A percentile compares a stretch with the other conserved stretches of the same genome.
These are phyloP conservation scores for barrel medic (Medicago truncatula) DNA, from an alignment of 306 rosid species.

Conservation along the genomic window DNA sequence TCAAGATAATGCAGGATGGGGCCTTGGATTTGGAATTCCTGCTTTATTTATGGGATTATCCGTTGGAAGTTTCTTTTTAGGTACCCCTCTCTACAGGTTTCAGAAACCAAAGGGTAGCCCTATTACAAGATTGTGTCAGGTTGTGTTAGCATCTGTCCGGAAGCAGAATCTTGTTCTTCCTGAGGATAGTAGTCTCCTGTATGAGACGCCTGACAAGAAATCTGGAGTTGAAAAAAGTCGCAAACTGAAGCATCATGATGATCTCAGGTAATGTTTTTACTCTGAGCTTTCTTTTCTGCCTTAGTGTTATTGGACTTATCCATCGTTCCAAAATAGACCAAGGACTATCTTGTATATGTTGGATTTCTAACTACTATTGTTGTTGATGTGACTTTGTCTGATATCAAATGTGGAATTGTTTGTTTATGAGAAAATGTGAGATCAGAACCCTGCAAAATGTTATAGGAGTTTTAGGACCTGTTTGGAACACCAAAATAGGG, in stretches of 20 bases:
- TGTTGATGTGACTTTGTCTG: conserved; percentile 2
- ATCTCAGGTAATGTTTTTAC: conserved; percentile 59
- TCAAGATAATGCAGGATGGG: conserved; percentile 97
- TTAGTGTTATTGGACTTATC: background rate
- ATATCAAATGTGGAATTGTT: background rate
- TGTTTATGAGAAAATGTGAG: background rate
- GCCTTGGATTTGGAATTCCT: conserved; percentile 95
- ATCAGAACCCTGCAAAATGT: background rate
- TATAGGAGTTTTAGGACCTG: background rate
- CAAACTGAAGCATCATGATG: conserved; percentile 77
- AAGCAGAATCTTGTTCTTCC: conserved; percentile 70
- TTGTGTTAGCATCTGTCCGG: conserved; percentile 73
- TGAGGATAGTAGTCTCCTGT: conserved; percentile 64
- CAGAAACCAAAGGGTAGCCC: conserved; percentile 90
- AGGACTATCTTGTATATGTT: conserved; percentile 1
- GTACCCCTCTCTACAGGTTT: conserved; percentile 85
- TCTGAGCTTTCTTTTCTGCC: conserved; percentile 8
- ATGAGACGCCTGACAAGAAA: conserved; percentile 64
- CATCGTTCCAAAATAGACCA: conserved; percentile 7
- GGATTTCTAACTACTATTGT: conserved; percentile 20
- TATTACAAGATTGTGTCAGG: conserved; percentile 82
- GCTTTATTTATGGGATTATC: conserved; percentile 81
- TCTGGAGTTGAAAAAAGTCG: conserved; percentile 74
- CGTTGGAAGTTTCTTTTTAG: conserved; percentile 69
- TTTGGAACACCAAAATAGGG: no score